Base-by-base conservation (phyloP, 345 rosid species). In the Eucalyptus polyanthemos region DNA sequence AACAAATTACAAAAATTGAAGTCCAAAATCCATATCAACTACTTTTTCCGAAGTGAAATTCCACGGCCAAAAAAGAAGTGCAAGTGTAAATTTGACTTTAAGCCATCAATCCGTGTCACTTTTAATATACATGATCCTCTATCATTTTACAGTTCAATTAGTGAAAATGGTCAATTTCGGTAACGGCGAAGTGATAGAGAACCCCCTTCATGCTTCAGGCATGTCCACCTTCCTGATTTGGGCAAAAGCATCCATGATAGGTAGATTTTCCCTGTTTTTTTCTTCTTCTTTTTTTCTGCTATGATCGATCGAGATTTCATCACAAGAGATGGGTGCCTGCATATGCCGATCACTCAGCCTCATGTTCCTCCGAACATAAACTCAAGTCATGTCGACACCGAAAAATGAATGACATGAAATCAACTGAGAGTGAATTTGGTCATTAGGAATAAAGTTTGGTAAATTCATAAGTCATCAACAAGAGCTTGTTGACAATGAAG, bases 321-420 rank as follows among this genome's bases (percentile, higher is more conserved):
- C 80, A 34, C 80, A 19, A 69, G 80, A 69, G 42, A 69, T 17
- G 13, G 44, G 13, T 37, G 24, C 12, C 1, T 9, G 24, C 4
- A 17, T 4, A 3, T 1, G 24, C 6, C 1, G 24, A 31, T 11
- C 24, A 0, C 80, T 19, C 13, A 10, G 6, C 80, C 42, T 62
- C 31, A 3, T 29, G 31, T 29, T 62, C n/a, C 80, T 69, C 7
- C 24, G 2, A 11, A 34, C 80, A 17, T 34, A 34, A 34, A 69
- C 44, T 16, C 13, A 5, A 69, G 44, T 17, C 42, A 5, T 5
- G 7, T 34, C 0, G 80, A 9, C 22, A 5, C 7, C 13, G 3
- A 10, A 69, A 31, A 34, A 69, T 34, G 80, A 17, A 21, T 40
- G 22, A 8, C 80, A 9, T 4, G 24, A 69, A 69, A 69, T 9